These are phyloP conservation scores for Vaccinium corymbosum DNA, from an alignment of 148 eudicot species.

Conservation along the genomic window DNA sequence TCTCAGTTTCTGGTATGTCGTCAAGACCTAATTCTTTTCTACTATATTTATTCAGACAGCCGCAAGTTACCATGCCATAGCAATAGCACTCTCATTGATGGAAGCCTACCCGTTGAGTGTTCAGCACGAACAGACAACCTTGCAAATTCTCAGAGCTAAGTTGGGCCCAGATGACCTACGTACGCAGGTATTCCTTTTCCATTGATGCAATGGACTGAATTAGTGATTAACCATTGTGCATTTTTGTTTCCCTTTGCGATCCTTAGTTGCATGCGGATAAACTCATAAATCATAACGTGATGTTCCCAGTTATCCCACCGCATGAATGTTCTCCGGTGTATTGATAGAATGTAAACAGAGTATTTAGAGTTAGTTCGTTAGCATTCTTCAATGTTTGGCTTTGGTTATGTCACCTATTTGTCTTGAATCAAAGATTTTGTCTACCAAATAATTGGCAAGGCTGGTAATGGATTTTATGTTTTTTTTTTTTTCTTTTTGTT, in stretches of 20 bases:
- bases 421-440: not conserved
- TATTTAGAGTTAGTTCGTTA: not conserved
- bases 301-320: not conserved
- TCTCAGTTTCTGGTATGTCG: not conserved
- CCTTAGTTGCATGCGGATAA: not conserved
- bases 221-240: not conserved
- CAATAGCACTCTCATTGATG: slow-evolving; percentile 98
- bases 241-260: not conserved
- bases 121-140: slow-evolving; percentile 97
- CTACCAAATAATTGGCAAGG: not conserved
- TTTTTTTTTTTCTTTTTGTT: not conserved
- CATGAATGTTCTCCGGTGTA: not conserved
- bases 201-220: not conserved
- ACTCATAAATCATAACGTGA: not conserved
- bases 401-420: not conserved
- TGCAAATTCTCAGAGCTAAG: slow-evolving; percentile 95
- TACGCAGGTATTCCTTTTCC: slow-evolving; percentile 67
- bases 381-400: slow-evolving; percentile 1
- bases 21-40: slow-evolving; percentile 15
- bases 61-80: slow-evolving; percentile 99
- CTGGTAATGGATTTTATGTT: not conserved
- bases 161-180: slow-evolving; percentile 99
- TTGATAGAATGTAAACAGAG: not conserved
- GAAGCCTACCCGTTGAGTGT: slow-evolving; percentile 99
- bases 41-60: slow-evolving; percentile 65